Evolutionary conservation across 2,329 filamentous ascomycete genomes (phyloP).

Genomic region (Sporothrix globosa): DNA sequence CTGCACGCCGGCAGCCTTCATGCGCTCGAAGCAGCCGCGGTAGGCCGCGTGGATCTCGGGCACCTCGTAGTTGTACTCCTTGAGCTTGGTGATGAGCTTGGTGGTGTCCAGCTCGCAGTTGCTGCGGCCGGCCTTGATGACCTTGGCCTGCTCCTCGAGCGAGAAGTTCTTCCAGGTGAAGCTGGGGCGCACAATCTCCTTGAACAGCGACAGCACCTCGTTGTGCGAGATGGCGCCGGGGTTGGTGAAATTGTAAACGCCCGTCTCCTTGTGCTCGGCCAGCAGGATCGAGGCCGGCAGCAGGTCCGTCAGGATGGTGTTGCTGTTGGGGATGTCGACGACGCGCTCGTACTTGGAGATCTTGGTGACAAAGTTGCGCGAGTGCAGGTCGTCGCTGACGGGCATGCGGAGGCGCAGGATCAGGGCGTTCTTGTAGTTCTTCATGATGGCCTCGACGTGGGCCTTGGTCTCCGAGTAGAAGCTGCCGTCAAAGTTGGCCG

Average conservation of each 20-base stretch:
- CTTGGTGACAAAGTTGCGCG: slow-evolving; percentile 71
- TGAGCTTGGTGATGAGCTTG: slow-evolving; percentile 63
- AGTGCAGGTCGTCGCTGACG: slow-evolving; percentile 67
- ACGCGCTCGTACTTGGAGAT: slow-evolving; percentile 66
- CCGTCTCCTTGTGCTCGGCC: slow-evolving; percentile 85
- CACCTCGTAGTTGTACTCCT: slow-evolving; percentile 60
- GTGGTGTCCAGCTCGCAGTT: slow-evolving; percentile 67
- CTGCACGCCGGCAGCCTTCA: slow-evolving; percentile 60
- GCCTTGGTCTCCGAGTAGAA: slow-evolving; percentile 71
- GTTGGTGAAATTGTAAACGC: slow-evolving; percentile 72
- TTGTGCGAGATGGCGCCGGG: slow-evolving; percentile 72
- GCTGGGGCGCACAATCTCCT: slow-evolving; percentile 62
- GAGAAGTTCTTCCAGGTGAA: slow-evolving; percentile 69
- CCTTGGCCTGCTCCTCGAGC: slow-evolving; percentile 66
- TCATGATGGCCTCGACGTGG: slow-evolving; percentile 67
- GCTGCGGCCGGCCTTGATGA: slow-evolving; percentile 68
- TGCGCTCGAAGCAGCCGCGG: slow-evolving; percentile 63
- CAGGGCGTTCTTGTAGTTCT: slow-evolving; percentile 63
- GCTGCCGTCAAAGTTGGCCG: slow-evolving; percentile 66
- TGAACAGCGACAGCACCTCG: slow-evolving; percentile 66
- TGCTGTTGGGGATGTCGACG: slow-evolving; percentile 70
- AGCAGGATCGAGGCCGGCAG: slow-evolving; percentile 75
- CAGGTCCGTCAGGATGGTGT: slow-evolving; percentile 67
- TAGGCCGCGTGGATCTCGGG: slow-evolving; percentile 67
- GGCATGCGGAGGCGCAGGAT: slow-evolving; percentile 71